A percentile compares a stretch with the other conserved stretches of the same genome.
These are phyloP conservation scores for Lepidium sativum DNA, from an alignment of 345 rosid genomes.

Conservation along the genomic window DNA sequence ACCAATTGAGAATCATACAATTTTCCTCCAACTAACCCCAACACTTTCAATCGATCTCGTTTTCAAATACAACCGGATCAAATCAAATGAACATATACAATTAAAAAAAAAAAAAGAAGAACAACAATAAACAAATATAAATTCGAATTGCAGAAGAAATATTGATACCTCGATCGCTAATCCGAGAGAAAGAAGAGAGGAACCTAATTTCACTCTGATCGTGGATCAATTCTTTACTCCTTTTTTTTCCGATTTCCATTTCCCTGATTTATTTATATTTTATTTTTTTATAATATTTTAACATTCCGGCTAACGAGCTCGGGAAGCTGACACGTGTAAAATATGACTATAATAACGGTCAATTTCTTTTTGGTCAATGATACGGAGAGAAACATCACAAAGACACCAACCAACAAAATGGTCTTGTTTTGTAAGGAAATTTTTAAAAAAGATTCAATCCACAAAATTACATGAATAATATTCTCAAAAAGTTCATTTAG, in stretches of 20 bases:
- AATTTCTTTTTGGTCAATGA: not conserved
- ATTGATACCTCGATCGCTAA: not conserved
- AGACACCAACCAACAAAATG: too few species aligned
- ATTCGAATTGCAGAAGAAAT: not conserved
- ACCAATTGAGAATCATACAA: not conserved
- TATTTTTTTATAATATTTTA: not conserved
- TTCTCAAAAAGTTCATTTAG: not conserved
- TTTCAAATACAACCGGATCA: constrained; percentile 22
- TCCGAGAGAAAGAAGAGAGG: not conserved
- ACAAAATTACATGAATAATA: not conserved
- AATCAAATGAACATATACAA: not conserved
- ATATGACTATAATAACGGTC: not conserved
- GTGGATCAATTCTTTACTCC: constrained; percentile 23
- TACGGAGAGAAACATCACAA: not conserved
- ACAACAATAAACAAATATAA: not conserved
- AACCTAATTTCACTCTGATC: constrained; percentile 26
- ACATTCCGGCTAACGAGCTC: constrained; percentile 4
- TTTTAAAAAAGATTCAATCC: not conserved
- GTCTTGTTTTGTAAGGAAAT: not conserved
- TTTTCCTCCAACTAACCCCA: not conserved
- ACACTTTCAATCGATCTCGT: constrained; percentile 8
- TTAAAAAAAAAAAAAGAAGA: too few species aligned
- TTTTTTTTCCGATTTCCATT: not conserved
- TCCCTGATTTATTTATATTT: not conserved
- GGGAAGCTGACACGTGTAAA: constrained; percentile 22